Evolutionary conservation across 2,329 filamentous ascomycete species (phyloP).

Genomic region (Stagonosporopsis vannaccii): DNA sequence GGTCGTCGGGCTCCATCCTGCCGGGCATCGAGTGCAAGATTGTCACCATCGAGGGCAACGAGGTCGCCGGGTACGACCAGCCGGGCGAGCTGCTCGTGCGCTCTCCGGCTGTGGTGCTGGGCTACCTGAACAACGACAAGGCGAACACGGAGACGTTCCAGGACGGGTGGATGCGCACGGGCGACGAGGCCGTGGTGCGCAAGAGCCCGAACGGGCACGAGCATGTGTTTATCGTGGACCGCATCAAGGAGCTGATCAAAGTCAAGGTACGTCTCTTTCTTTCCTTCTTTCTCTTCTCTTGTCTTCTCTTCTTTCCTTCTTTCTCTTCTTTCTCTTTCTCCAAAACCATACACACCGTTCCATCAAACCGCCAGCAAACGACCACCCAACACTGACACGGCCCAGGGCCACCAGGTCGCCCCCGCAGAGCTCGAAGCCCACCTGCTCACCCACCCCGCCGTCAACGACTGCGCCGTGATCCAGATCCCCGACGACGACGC

Average conservation of each 20-base stretch:
- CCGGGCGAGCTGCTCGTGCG: slow-evolving; percentile 84
- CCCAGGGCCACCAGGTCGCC: slow-evolving; percentile 80
- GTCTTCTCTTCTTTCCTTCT: no score
- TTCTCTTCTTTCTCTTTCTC: no score
- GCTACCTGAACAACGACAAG: slow-evolving; percentile 86
- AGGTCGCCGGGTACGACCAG: slow-evolving; percentile 73
- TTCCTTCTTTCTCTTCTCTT: no score
- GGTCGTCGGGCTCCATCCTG: slow-evolving; percentile 74
- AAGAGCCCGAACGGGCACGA: slow-evolving; percentile 69
- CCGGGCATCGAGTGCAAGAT: slow-evolving; percentile 71
- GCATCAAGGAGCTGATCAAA: slow-evolving; percentile 80
- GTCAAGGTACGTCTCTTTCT: slow-evolving; percentile 65
- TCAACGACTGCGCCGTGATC: slow-evolving; percentile 83
- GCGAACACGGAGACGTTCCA: slow-evolving; percentile 83
- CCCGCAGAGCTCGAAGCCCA: slow-evolving; percentile 85
- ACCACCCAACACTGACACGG: neutral
- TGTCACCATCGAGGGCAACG: slow-evolving; percentile 70
- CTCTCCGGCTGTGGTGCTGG: slow-evolving; percentile 72
- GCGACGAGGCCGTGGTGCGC: slow-evolving; percentile 70
- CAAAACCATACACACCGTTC: no score
- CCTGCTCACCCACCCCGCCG: slow-evolving; percentile 74
- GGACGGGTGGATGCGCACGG: slow-evolving; percentile 80
- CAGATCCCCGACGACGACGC: slow-evolving; percentile 70
- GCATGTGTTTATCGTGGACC: slow-evolving; percentile 85
- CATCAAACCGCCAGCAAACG: no score